Conservation (phyloP, 225 moss, liverwort and hornwort genomes). For the Bryoerythrophyllum caledonicum region DNA sequence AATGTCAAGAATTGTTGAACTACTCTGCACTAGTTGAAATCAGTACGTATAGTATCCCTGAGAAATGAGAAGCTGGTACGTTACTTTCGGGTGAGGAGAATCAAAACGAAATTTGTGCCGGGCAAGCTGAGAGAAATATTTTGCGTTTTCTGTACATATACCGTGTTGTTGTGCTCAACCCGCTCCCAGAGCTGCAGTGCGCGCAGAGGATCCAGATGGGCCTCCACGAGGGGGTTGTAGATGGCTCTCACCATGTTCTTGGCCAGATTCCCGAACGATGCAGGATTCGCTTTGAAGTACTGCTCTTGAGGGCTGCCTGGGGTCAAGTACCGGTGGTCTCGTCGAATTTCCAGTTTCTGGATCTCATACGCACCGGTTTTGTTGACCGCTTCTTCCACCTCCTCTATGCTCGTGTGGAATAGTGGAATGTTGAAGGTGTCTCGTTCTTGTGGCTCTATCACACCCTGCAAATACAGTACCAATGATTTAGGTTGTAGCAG, state of each 20-base stretch:
- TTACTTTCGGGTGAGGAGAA: constrained; percentile 20
- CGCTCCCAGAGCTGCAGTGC: constrained; percentile 30
- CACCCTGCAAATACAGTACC: constrained; percentile 20
- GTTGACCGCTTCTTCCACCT: constrained; percentile 41
- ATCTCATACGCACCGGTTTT: constrained; percentile 29
- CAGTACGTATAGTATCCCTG: background rate
- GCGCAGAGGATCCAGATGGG: constrained; percentile 26
- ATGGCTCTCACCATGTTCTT: constrained; percentile 33
- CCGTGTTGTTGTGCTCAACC: constrained; percentile 20
- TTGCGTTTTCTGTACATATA: constrained; percentile 20
- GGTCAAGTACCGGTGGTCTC: constrained; percentile 2
- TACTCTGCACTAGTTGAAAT: background rate
- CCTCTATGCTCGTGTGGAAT: constrained; percentile 31
- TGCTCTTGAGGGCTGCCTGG: background rate
- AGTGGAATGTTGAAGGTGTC: constrained; percentile 43
- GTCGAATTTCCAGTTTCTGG: constrained; percentile 21
- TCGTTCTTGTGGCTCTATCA: constrained; percentile 25
- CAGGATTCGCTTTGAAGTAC: constrained; percentile 24
- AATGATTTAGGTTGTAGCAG: no score
- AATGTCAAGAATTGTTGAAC: background rate
- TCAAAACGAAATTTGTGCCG: constrained; percentile 22
- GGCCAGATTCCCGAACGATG: background rate
- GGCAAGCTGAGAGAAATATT: constrained; percentile 25
- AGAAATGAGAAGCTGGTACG: background rate
- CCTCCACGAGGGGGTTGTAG: constrained; percentile 38